A percentile compares a stretch with the other conserved stretches of the same genome.
Evolutionary conservation across 139 green algal species (phyloP).

Genomic region (Raphidocelis subcapitata): DNA sequence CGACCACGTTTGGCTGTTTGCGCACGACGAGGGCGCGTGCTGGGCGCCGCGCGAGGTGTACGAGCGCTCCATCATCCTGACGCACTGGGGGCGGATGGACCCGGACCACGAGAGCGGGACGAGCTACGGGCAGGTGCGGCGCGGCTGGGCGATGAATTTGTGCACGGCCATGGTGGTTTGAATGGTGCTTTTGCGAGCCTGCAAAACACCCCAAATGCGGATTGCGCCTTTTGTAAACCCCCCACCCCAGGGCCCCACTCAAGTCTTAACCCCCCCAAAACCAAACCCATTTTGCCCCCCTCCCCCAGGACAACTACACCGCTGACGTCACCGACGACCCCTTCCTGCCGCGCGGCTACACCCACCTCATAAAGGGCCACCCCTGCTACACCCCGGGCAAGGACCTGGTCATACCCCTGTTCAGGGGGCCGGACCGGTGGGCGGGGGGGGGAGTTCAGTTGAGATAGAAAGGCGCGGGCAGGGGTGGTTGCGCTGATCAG

Average conservation of each 20-base stretch:
- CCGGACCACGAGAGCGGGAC: constrained; percentile 9
- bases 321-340: constrained; percentile 14
- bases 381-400: constrained; percentile 50
- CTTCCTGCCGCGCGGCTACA: constrained; percentile 17
- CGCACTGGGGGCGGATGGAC: constrained; percentile 53
- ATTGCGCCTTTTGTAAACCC: no score
- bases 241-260: no score
- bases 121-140: constrained; percentile 20
- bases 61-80: constrained; percentile 43
- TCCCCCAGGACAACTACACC: constrained; percentile 18
- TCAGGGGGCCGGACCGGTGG: constrained; percentile 34
- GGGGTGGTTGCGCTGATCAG: no score
- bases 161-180: not conserved
- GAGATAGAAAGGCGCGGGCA: no score
- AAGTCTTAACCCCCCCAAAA: no score
- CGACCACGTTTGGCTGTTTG: constrained; percentile 67
- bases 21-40: constrained; percentile 59
- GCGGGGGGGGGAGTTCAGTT: no score
- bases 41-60: constrained; percentile 52
- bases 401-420: constrained; percentile 56
- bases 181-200: not conserved
- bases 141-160: not conserved
- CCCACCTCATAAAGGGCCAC: constrained; percentile 25
- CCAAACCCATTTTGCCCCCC: no score
- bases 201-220: no score